These are phyloP conservation scores for Capsicum baccatum DNA, from an alignment of 257 asterid species.

Conservation along the genomic window DNA sequence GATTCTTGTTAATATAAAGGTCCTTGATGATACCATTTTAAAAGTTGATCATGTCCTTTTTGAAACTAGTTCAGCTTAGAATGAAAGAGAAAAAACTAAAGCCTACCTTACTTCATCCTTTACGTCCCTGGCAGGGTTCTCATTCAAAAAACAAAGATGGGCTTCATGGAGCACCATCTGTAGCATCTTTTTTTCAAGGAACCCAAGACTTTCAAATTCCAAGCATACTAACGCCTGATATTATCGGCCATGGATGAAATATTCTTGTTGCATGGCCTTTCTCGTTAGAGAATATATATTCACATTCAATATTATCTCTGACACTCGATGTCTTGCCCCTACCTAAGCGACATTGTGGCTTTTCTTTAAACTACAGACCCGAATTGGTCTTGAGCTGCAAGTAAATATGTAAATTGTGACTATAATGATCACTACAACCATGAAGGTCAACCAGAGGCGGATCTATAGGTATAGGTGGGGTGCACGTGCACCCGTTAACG, in stretches of 20 bases:
- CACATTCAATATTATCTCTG: slow-evolving; percentile 27
- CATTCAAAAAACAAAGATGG: too few species aligned
- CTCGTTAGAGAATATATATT: not conserved
- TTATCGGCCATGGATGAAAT: too few species aligned
- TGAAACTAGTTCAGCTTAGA: slow-evolving; percentile 26
- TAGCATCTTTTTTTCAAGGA: too few species aligned
- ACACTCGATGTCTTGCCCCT: slow-evolving; percentile 46
- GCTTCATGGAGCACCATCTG: too few species aligned
- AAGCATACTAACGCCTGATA: too few species aligned
- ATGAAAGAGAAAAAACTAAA: slow-evolving; percentile 32
- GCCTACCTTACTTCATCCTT: too few species aligned
- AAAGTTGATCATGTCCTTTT: slow-evolving; percentile 38
- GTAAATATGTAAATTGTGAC: slow-evolving; percentile 32
- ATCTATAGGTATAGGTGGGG: too few species aligned
- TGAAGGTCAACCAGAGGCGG: too few species aligned
- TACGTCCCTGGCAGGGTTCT: not conserved
- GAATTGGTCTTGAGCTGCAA: not conserved
- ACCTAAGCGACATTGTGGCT: not conserved
- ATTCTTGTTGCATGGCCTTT: slow-evolving; percentile 29
- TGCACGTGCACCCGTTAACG: too few species aligned
- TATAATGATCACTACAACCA: too few species aligned
- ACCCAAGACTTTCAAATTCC: too few species aligned
- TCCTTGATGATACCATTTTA: not conserved
- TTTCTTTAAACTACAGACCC: not conserved
- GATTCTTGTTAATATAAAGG: too few species aligned